Evolutionary conservation across 495 filamentous ascomycete species (phyloP).

Genomic region (Aspergillus saccharolyticus): DNA sequence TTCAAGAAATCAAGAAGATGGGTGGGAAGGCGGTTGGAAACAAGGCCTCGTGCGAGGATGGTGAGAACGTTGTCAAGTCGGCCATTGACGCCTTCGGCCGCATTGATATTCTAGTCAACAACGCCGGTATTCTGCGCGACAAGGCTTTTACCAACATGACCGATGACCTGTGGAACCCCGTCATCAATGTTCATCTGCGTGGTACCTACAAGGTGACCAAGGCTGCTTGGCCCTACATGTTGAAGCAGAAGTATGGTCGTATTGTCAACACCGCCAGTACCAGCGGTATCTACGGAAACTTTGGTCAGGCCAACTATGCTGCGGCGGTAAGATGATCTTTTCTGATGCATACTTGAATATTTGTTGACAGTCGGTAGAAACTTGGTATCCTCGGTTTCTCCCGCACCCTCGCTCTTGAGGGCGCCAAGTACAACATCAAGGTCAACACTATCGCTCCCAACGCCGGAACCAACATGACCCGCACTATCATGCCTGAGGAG

Average conservation of each 20-base stretch:
- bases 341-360: background rate
- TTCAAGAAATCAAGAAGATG: conserved; percentile 82
- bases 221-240: conserved; percentile 95
- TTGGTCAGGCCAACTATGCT: conserved; percentile 97
- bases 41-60: conserved; percentile 92
- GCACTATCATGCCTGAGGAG: conserved; percentile 92
- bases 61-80: conserved; percentile 84
- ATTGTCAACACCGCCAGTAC: conserved; percentile 95
- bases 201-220: conserved; percentile 97
- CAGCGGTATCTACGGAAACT: conserved; percentile 98
- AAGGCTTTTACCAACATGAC: conserved; percentile 99
- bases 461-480: conserved; percentile 93
- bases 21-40: conserved; percentile 90
- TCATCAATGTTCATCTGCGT: conserved; percentile 85
- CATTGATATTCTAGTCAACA: conserved; percentile 93
- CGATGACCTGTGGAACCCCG: conserved; percentile 87
- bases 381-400: conserved; percentile 93
- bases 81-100: conserved; percentile 93
- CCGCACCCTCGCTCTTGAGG: conserved; percentile 86
- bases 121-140: conserved; percentile 94
- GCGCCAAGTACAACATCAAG: conserved; percentile 95
- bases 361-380: conserved; percentile 44
- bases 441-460: conserved; percentile 99
- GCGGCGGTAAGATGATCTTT: conserved; percentile 64
- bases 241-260: conserved; percentile 98